Percentiles rank a stretch among this genome's conserved stretches.
phyloP scores from a whole-genome alignment of 2,329 filamentous ascomycete species.

The Penicillium nordicum region DNA sequence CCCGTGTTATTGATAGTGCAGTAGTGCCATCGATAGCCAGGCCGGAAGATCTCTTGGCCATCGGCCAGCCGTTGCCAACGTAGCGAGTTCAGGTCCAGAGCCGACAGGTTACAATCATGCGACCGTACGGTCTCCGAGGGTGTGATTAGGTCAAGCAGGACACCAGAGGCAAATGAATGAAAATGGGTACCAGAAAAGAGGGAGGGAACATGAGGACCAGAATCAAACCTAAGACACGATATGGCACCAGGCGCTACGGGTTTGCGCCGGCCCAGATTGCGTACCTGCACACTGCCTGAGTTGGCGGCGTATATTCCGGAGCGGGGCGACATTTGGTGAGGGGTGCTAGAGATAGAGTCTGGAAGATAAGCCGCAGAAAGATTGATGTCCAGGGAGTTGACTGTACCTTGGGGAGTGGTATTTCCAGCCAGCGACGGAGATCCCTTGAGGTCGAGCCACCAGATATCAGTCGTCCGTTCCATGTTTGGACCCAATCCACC shows the following conservation, averaged over 20 bases:
- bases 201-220: slow-evolving; percentile 78
- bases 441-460: slow-evolving; percentile 94
- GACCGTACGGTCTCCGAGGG: slow-evolving; percentile 82
- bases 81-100: slow-evolving; percentile 78
- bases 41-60: slow-evolving; percentile 86
- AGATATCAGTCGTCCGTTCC: slow-evolving; percentile 93
- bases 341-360: slow-evolving; percentile 35
- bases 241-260: slow-evolving; percentile 76
- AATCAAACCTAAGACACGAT: slow-evolving; percentile 84
- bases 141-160: slow-evolving; percentile 89
- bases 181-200: slow-evolving; percentile 92
- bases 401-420: slow-evolving; percentile 57
- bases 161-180: slow-evolving; percentile 89
- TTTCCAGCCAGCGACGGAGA: slow-evolving; percentile 74
- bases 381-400: slow-evolving; percentile 39
- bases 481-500: slow-evolving; percentile 92
- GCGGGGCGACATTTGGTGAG: slow-evolving; percentile 36
- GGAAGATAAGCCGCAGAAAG: slow-evolving; percentile 38
- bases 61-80: slow-evolving; percentile 95
- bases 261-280: slow-evolving; percentile 49
- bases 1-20: slow-evolving; percentile 94
- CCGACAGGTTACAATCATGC: slow-evolving; percentile 85
- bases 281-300: slow-evolving; percentile 59
- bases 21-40: slow-evolving; percentile 96
- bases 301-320: slow-evolving; percentile 67